Evolutionary conservation across 352 stramenopile genomes (phyloP), one percentile per base, ranked within the genome.

Genomic region (Phytophthora cryptogea): DNA sequence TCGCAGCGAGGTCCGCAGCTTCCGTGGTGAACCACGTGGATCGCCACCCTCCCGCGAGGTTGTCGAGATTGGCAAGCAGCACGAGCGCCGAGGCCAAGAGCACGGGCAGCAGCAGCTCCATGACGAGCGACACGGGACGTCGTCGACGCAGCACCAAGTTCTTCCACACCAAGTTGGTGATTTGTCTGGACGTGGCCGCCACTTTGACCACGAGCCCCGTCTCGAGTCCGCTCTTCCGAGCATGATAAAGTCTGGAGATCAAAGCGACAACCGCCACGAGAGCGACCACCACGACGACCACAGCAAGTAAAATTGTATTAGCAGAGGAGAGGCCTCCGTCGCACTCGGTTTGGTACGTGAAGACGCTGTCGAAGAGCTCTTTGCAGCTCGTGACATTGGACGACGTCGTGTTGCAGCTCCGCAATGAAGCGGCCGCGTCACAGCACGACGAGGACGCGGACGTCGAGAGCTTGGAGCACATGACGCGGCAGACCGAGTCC

Each of bases 141-240:
- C 69, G 55, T 4, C 75, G 63, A n/a, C 78, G 57, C 26, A 90
- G 61, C 6, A 85, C 8, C 23, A 89, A 28, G 56, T 92, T 92
- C 49, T 92, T 92, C 80, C 83, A 90, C 45, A 92, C 75, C 31
- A 90, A 70, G 44, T 89, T 88, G 5, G 75, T 66, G 16, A 89
- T 63, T 51, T 90, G 80, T 23, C 58, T 67, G 72, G 74, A 88
- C 9, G 44, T 61, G 0, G 42, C 20, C 0, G 59, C 44, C 8
- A 69, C 53, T 28, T 64, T 46, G 0, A 48, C 56, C 8, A 42
- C 43, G 4, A 63, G 2, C 20, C 54, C 23, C 9, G 13, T 45
- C 28, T 47, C 26, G 39, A 11, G 8, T 2, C 43, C 44, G 7
- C 20, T 58, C 31, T 51, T 14, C 49, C 10, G 32, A 17, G 13